These are phyloP conservation scores for Fusarium xyrophilum DNA, from an alignment of 2,329 filamentous ascomycete genomes.

Conservation along the genomic window DNA sequence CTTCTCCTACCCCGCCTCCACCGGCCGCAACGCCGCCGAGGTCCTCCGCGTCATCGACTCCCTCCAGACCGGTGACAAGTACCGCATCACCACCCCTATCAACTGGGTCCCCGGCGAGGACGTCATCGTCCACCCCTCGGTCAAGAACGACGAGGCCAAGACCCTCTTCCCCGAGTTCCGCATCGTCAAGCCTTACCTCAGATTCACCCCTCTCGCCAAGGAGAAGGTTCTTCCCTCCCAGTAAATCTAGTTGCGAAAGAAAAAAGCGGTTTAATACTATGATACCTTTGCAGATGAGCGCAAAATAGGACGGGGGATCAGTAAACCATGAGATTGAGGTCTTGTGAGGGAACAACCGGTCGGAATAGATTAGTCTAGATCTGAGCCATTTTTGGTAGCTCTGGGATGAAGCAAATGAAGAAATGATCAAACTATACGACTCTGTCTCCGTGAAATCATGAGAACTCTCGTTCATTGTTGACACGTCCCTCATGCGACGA, in stretches of 20 bases:
- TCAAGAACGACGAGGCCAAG: constrained; percentile 85
- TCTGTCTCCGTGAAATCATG: neutral
- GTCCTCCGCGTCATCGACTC: constrained; percentile 81
- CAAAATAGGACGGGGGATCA: constrained; percentile 6
- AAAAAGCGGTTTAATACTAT: constrained; percentile 24
- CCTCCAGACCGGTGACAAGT: constrained; percentile 83
- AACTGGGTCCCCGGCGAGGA: constrained; percentile 90
- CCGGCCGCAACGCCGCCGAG: constrained; percentile 82
- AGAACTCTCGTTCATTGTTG: neutral
- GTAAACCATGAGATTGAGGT: constrained; percentile 23
- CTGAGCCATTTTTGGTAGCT: constrained; percentile 33
- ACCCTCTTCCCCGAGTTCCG: constrained; percentile 82
- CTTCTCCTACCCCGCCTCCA: constrained; percentile 90
- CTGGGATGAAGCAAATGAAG: constrained; percentile 37
- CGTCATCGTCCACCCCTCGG: constrained; percentile 85
- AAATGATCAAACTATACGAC: constrained; percentile 24
- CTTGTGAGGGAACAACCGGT: constrained; percentile 27
- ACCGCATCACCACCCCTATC: constrained; percentile 86
- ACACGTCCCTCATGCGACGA: neutral
- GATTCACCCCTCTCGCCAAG: constrained; percentile 73
- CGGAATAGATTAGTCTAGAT: constrained; percentile 8
- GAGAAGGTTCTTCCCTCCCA: constrained; percentile 45
- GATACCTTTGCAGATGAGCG: constrained; percentile 39
- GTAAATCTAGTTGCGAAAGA: constrained; percentile 10
- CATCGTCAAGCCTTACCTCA: constrained; percentile 74